Evolutionary conservation across 441 rosid species (phyloP).

Genomic region (Mallotus japonicus): DNA sequence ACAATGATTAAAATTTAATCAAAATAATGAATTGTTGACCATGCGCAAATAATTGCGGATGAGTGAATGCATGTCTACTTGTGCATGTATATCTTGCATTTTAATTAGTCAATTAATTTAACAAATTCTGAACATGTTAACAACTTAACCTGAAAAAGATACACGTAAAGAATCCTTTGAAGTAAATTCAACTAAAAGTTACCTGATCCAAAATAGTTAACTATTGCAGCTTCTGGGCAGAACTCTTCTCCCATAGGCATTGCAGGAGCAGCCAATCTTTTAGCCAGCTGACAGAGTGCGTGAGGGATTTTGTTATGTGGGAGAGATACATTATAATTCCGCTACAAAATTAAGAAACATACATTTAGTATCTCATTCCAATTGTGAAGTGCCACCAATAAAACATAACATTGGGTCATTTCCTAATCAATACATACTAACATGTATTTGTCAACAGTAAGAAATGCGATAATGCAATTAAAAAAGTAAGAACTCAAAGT

Average conservation of each 20-base stretch:
- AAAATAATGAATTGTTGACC: too few relatives aligned
- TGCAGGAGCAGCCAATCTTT: conserved; percentile 67
- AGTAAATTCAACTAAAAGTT: conserved; percentile 5
- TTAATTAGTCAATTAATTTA: background rate
- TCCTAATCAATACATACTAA: too few relatives aligned
- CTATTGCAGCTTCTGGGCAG: conserved; percentile 84
- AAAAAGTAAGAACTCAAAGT: background rate
- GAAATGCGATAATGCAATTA: background rate
- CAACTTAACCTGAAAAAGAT: background rate
- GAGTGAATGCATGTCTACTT: background rate
- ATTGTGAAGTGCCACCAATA: background rate
- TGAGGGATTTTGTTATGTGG: conserved; percentile 82
- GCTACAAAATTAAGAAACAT: conserved; percentile 39
- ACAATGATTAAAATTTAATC: too few relatives aligned
- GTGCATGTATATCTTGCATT: background rate
- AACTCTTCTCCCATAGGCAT: conserved; percentile 79
- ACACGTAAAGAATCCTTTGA: background rate
- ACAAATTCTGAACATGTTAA: background rate
- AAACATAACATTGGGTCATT: background rate
- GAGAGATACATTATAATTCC: conserved; percentile 72
- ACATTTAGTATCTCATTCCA: conserved; percentile 17
- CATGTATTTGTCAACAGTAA: background rate
- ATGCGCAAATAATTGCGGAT: too few relatives aligned
- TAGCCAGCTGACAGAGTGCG: conserved; percentile 67
- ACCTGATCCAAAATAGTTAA: conserved; percentile 87